These are phyloP conservation scores for Podaxis sp. DNA, from an alignment of 768 basidiomycete genomes.

Conservation along the genomic window DNA sequence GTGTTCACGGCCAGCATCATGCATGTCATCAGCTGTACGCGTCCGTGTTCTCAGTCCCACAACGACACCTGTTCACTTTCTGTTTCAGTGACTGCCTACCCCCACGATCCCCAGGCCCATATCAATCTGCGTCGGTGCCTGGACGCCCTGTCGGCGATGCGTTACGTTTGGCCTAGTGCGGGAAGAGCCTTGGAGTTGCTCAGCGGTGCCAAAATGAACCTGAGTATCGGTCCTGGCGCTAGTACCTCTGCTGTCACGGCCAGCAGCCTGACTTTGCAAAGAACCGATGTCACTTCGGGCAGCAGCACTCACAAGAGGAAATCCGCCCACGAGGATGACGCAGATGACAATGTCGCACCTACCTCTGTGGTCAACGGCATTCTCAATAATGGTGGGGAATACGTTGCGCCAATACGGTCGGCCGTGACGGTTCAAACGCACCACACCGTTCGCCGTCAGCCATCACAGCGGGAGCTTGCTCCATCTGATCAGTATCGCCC, in stretches of 20 bases:
- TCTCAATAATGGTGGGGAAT: constrained; percentile 6
- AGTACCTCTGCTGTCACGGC: constrained; percentile 17
- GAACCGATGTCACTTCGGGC: constrained; percentile 12
- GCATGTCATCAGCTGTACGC: constrained; percentile 74
- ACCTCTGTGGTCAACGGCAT: constrained; percentile 8
- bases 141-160: constrained; percentile 64
- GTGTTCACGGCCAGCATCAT: constrained; percentile 79
- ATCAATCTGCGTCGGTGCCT: constrained; percentile 66
- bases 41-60: neutral
- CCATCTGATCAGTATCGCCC: neutral
- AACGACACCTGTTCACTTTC: neutral
- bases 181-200: constrained; percentile 73
- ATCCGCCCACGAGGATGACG: constrained; percentile 35
- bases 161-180: constrained; percentile 74
- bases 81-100: constrained; percentile 56
- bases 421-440: neutral
- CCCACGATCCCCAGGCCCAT: constrained; percentile 68
- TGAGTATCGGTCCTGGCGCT: constrained; percentile 22
- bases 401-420: constrained; percentile 13
- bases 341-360: neutral
- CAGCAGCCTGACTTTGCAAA: neutral
- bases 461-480: neutral
- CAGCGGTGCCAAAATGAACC: constrained; percentile 54
- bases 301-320: constrained; percentile 56
- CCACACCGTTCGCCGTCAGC: constrained; percentile 2